Evolutionary conservation across 495 filamentous ascomycete species (phyloP).

Genomic region (Chaetomidium leptoderma): DNA sequence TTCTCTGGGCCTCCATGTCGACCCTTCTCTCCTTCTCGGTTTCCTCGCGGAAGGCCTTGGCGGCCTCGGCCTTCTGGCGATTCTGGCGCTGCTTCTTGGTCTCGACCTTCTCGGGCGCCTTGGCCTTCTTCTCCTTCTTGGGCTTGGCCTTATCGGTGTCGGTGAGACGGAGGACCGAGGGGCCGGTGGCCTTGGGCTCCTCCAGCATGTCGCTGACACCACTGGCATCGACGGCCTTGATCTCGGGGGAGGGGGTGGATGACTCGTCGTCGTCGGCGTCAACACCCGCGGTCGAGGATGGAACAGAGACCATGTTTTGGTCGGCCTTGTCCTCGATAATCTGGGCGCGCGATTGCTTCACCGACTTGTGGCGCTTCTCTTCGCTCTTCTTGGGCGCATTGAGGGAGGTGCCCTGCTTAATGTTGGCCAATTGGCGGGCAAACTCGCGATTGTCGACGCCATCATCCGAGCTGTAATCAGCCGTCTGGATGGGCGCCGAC

Average conservation of each 20-base stretch:
- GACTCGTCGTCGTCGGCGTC: constrained; percentile 83
- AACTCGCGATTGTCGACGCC: constrained; percentile 67
- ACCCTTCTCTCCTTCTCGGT: constrained; percentile 68
- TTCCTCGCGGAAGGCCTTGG: constrained; percentile 64
- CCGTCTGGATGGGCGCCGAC: constrained; percentile 15
- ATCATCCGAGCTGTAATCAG: constrained; percentile 46
- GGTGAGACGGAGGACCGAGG: constrained; percentile 73
- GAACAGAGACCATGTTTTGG: constrained; percentile 45
- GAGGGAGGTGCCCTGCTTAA: constrained; percentile 60
- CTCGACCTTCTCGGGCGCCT: constrained; percentile 53
- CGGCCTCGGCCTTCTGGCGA: constrained; percentile 70
- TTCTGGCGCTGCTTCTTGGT: constrained; percentile 92
- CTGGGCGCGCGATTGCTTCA: constrained; percentile 52
- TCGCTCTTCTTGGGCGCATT: constrained; percentile 53
- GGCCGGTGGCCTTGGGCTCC: constrained; percentile 60
- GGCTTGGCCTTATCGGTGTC: constrained; percentile 55
- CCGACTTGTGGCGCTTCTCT: constrained; percentile 57
- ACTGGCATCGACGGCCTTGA: constrained; percentile 48
- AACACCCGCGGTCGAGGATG: constrained; percentile 69
- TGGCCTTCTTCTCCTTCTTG: constrained; percentile 59
- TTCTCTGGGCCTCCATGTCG: constrained; percentile 72
- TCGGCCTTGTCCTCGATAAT: constrained; percentile 33
- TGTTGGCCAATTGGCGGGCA: constrained; percentile 61
- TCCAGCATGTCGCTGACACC: constrained; percentile 87
- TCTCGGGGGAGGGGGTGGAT: constrained; percentile 55